Evolutionary conservation across 1,284 basidiomycete genomes (phyloP), one percentile per base, ranked within the genome.

Genomic region (Jaminaea rosea): DNA sequence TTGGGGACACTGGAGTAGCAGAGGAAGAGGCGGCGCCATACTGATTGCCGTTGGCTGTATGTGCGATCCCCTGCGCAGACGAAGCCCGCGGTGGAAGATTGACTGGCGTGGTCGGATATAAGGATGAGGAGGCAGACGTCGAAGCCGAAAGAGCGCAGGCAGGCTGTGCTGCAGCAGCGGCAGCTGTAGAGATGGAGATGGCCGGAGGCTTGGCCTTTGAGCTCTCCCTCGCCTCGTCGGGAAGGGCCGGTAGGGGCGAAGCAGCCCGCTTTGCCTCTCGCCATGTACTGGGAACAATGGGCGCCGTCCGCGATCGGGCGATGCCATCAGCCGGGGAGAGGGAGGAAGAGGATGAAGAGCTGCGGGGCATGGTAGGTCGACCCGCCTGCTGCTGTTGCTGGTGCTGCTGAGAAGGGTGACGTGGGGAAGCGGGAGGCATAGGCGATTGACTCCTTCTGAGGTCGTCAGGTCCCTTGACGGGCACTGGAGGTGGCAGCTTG

Each of bases 401-500:
- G 11, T 42, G 26, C 8, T 34, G 48, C 4, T 49, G 47, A 8
- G 50, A 42, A 3, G 48, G 17, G 7, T 41, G 29, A n/a, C n/a
- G n/a, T n/a, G n/a, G n/a, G n/a, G 10, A 47, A 23, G 19, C 52
- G 1, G 52, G 50, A 28, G 57, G 53, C 36, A 17, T 50, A 2
- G 41, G 41, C 1, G 42, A 49, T n/a, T 49, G 36, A 3, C 31
- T 34, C 7, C 15, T 49, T 17, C 7, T 26, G n/a, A 29, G 7
- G 17, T 10, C 55, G 50, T 4, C 56, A 10, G 59, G 57, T 26
- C 63, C 63, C 34, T 66, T 66, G 24, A 44, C 46, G 0, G 63
- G 63, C n/a, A 66, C 63, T 24, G 63, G 63, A 6, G 63, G 63
- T 8, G 63, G 59, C n/a, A 47, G 50, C 4, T 56, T 56, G 26